These are phyloP conservation scores for Dryadomyces quercus-mongolicae DNA, from an alignment of 2,329 filamentous ascomycete species.

Conservation along the genomic window DNA sequence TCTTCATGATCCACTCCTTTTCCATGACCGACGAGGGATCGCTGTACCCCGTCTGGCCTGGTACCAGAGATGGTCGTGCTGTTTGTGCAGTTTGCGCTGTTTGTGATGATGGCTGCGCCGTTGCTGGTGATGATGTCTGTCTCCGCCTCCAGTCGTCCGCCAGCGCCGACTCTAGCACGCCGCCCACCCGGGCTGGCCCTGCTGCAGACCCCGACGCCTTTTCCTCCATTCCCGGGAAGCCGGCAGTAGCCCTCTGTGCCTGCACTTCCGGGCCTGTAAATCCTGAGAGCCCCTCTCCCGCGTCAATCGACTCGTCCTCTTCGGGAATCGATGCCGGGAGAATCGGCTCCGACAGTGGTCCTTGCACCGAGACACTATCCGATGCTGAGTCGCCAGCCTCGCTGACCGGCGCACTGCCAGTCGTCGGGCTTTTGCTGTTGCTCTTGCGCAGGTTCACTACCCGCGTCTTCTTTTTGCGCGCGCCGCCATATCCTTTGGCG, in stretches of 20 bases:
- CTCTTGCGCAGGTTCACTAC: conserved; percentile 67
- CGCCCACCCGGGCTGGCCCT: background rate
- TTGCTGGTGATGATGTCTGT: background rate
- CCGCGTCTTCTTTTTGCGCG: conserved; percentile 68
- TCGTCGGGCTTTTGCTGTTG: conserved; percentile 16
- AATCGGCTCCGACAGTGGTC: conserved; percentile 49
- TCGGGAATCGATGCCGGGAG: conserved; percentile 45
- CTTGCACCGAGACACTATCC: conserved; percentile 36
- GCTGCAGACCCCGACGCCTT: background rate
- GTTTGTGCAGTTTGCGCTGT: background rate
- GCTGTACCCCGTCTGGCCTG: conserved; percentile 11
- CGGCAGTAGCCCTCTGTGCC: background rate
- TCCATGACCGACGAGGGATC: conserved; percentile 54
- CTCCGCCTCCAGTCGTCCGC: background rate
- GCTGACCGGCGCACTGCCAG: conserved; percentile 32
- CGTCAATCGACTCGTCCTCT: conserved; percentile 39
- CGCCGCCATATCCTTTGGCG: conserved; percentile 44
- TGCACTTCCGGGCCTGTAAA: background rate
- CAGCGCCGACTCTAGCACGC: background rate
- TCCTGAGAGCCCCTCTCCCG: background rate
- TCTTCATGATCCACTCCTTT: conserved; percentile 82
- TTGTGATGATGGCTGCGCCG: background rate
- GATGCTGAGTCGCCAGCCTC: conserved; percentile 37
- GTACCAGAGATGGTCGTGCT: background rate
- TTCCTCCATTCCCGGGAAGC: too few relatives aligned